phyloP scores from a whole-genome alignment of 441 rosid genomes.

The Brassica hybrid region DNA sequence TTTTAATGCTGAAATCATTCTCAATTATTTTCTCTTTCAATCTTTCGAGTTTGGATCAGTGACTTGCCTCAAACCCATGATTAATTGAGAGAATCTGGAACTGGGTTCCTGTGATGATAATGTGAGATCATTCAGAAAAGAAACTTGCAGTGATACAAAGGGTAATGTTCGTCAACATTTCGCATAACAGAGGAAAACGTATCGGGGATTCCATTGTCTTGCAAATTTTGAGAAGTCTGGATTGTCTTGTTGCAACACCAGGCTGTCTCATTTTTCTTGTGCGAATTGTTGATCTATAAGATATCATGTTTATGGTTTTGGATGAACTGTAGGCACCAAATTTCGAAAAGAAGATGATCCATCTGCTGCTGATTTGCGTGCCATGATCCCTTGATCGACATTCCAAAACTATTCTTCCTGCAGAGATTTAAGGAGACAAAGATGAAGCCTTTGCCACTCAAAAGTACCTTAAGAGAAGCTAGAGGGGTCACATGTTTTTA shows the following conservation, averaged over 20 bases:
- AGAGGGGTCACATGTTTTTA: conserved; percentile 45
- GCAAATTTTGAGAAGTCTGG: neutral
- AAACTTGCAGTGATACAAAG: neutral
- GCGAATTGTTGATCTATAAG: neutral
- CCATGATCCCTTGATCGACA: conserved; percentile 88
- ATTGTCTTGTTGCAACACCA: neutral
- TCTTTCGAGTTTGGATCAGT: neutral
- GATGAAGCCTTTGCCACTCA: conserved; percentile 6
- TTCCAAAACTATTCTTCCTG: conserved; percentile 89
- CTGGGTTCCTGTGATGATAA: neutral
- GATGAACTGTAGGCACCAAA: neutral
- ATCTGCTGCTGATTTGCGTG: conserved; percentile 69
- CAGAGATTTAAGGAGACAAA: conserved; percentile 19
- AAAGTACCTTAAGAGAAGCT: conserved; percentile 13
- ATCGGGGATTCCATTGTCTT: neutral
- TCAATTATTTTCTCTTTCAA: neutral
- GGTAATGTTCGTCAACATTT: neutral
- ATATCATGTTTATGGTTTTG: too few relatives aligned
- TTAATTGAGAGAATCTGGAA: neutral
- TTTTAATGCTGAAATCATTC: neutral
- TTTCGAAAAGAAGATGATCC: conserved; percentile 77
- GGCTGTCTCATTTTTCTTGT: neutral
- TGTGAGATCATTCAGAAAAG: neutral
- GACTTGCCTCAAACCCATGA: neutral
- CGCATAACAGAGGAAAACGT: neutral